Evolutionary conservation across 1,284 basidiomycete genomes (phyloP).

Genomic region (Ustilago bromivora): DNA sequence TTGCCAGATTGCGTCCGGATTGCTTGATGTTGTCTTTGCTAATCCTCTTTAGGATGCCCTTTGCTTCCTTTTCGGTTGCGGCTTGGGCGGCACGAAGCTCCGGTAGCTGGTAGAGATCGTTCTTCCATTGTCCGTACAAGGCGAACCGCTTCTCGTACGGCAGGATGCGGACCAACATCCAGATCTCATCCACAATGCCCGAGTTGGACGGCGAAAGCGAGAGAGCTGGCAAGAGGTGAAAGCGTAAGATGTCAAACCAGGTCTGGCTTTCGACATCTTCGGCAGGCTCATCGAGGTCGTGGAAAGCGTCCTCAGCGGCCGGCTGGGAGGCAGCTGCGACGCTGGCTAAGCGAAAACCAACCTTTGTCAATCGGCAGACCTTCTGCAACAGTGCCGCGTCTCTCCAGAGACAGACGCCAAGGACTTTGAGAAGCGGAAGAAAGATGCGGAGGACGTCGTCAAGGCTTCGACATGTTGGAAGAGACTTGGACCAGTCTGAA

Average conservation of each 20-base stretch:
- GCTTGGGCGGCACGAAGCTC: constrained; percentile 70
- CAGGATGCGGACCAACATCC: constrained; percentile 78
- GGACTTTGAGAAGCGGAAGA: constrained; percentile 62
- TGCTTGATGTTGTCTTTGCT: constrained; percentile 79
- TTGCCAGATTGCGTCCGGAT: constrained; percentile 88
- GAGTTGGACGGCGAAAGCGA: constrained; percentile 83
- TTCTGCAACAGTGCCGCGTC: constrained; percentile 59
- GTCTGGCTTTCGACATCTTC: constrained; percentile 64
- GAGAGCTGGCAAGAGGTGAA: constrained; percentile 86
- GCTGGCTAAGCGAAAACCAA: constrained; percentile 37
- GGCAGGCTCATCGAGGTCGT: constrained; percentile 28
- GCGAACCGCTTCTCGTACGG: constrained; percentile 84
- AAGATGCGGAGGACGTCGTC: constrained; percentile 49
- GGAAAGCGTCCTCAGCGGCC: constrained; percentile 14
- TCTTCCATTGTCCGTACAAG: constrained; percentile 96
- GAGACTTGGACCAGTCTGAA: constrained; percentile 52
- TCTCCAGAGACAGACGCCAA: constrained; percentile 58
- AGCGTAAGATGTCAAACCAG: constrained; percentile 85
- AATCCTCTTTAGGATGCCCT: constrained; percentile 66
- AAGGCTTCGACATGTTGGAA: constrained; percentile 42
- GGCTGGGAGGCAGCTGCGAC: constrained; percentile 16
- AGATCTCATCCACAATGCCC: constrained; percentile 72
- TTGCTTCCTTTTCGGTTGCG: constrained; percentile 74
- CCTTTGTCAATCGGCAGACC: constrained; percentile 56
- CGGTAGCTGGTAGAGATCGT: constrained; percentile 73